Base-by-base conservation (phyloP, 176 grass and related monocot genomes). In the Avena eriantha region DNA sequence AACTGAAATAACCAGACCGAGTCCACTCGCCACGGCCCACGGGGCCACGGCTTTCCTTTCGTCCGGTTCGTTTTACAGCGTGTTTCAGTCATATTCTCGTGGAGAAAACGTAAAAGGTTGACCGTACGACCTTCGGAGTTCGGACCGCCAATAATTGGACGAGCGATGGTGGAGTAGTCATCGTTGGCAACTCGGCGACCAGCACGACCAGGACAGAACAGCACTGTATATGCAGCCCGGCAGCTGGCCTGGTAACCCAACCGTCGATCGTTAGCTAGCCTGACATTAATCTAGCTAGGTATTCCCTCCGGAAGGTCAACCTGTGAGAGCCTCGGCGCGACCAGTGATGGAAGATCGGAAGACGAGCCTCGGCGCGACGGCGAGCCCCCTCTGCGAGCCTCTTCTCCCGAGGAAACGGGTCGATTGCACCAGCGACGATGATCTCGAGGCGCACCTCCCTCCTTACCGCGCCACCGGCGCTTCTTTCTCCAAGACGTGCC, bases 401-500 rank as follows among this genome's bases (percentile, higher is more conserved):
- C 69, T 72, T 46, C 69, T 72, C 69, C 21, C 36, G 35, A 21
- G 10, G 69, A 71, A 45, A 43, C 69, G 69, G 1, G 69, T 5
- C 39, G 10, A 71, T 1, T 4, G 10, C 36, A 64, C 60, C 60
- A 23, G 5, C 60, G 60, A 64, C 60, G 23, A 64, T 15, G 69
- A 71, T 43, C 36, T n/a, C 19, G 69, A 71, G 69, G 36, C 69
- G 39, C 39, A 14, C 19, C 69, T 72, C 69, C 21, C 39, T 46
- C 39, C 69, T 12, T 72, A 72, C 43, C 69, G 39, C 69, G 2
- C 21, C 69, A 21, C 69, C 19, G 36, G 69, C 36, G 36, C 69
- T 16, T 71, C 69, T 21, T 71, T 71, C 69, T 45, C 69, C 35
- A 71, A 43, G 69, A 71, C 69, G 36, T 71, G 69, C 69, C 69